A percentile compares a stretch with the other conserved stretches of the same genome.
Conservation (phyloP, 768 basidiomycete species). For the Dendrothele bispora region DNA sequence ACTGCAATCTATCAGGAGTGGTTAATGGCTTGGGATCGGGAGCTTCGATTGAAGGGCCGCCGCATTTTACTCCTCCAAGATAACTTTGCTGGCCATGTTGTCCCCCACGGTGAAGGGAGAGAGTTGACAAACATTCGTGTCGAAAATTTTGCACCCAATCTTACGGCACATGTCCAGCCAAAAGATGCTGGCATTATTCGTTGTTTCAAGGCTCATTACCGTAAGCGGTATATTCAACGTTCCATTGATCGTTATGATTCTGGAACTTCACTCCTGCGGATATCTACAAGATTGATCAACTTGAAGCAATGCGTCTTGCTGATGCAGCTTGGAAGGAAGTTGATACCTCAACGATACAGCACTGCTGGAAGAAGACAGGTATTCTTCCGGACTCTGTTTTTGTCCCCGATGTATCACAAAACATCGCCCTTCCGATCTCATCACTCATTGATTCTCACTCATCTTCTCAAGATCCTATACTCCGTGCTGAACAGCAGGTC, state of each 20-base stretch:
- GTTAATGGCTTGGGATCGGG: conserved; percentile 12
- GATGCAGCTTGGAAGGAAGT: conserved; percentile 33
- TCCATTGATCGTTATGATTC: conserved; percentile 18
- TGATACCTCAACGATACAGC: conserved; percentile 28
- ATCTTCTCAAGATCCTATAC: neutral
- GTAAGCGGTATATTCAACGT: conserved; percentile 15
- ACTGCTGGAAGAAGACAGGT: conserved; percentile 37
- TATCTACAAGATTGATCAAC: conserved; percentile 30
- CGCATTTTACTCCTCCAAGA: conserved; percentile 22
- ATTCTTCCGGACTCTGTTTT: conserved; percentile 18
- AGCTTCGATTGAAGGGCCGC: conserved; percentile 10
- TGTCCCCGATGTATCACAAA: neutral
- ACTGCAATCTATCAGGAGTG: conserved; percentile 19
- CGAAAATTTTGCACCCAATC: conserved; percentile 19
- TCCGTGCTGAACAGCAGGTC: neutral
- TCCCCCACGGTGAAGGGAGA: too few relatives aligned
- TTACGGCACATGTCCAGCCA: conserved; percentile 24
- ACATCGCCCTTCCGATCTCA: neutral
- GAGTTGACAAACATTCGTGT: conserved; percentile 11
- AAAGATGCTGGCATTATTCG: conserved; percentile 24
- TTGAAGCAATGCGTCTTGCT: conserved; percentile 36
- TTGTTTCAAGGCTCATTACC: conserved; percentile 23
- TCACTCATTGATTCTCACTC: neutral
- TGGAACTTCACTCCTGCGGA: conserved; percentile 8
- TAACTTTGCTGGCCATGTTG: conserved; percentile 16